These are phyloP conservation scores for Candida pini DNA, from an alignment of 805 yeast genomes.

Conservation along the genomic window DNA sequence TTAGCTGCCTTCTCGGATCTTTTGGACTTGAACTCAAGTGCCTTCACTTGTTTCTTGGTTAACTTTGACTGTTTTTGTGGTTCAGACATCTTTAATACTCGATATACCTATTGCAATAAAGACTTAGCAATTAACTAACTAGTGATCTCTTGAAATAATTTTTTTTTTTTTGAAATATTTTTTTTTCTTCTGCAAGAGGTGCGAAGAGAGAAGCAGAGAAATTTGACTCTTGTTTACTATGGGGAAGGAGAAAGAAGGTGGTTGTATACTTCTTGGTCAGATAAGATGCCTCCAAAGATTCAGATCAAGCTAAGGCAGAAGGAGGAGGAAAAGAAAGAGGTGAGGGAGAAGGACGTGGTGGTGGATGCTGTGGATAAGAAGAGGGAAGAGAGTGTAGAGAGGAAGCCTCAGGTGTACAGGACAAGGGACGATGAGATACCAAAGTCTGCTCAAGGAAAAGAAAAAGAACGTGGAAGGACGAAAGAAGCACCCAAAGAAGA, in stretches of 20 bases:
- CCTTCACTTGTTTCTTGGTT: conserved; percentile 63
- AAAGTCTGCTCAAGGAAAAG: not conserved
- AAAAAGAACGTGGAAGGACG: conserved; percentile 4
- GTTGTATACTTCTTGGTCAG: too few relatives aligned
- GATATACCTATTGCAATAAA: too few relatives aligned
- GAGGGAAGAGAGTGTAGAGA: conserved; percentile 20
- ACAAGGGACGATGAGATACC: conserved; percentile 13
- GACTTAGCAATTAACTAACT: too few relatives aligned
- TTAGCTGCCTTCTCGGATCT: conserved; percentile 32
- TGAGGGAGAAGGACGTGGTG: not conserved
- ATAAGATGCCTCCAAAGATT: conserved; percentile 14
- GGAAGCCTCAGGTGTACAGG: conserved; percentile 7
- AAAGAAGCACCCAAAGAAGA: conserved; percentile 2
- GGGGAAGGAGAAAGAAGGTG: too few relatives aligned
- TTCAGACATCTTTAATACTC: too few relatives aligned
- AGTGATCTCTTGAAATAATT: too few relatives aligned
- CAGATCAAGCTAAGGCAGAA: conserved; percentile 15
- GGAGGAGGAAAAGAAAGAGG: conserved; percentile 3
- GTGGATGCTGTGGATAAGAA: conserved; percentile 1
- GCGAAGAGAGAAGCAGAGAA: too few relatives aligned
- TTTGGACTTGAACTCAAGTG: conserved; percentile 46
- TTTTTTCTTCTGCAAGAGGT: too few relatives aligned
- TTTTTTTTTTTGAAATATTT: too few relatives aligned
- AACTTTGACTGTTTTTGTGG: conserved; percentile 30
- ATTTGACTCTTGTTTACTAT: too few relatives aligned